Conservation (phyloP, 306 rosid species). For the Cyamopsis tetragonoloba region DNA sequence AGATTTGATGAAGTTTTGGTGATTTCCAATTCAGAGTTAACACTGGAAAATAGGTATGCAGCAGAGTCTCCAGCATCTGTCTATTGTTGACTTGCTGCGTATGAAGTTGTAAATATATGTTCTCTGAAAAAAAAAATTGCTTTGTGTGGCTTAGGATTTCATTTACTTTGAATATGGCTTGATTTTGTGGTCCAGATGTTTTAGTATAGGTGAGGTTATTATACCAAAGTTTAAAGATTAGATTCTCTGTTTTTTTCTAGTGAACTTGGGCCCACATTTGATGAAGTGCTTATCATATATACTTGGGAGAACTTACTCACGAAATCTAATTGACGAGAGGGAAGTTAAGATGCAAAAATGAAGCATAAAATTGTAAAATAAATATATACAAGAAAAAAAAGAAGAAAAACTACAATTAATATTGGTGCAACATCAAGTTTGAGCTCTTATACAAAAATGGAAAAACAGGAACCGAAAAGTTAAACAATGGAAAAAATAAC, state of each 20-base stretch:
- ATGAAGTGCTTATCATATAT: neutral
- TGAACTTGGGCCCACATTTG: neutral
- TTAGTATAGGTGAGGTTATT: neutral
- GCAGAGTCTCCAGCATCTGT: constrained; percentile 18
- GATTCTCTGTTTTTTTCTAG: neutral
- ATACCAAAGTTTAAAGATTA: constrained; percentile 14
- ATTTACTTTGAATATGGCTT: neutral
- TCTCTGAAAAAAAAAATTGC: neutral
- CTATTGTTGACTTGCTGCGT: constrained; percentile 6
- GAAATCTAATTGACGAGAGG: neutral
- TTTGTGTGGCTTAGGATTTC: neutral
- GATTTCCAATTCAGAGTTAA: neutral
- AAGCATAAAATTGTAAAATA: neutral
- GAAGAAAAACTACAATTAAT: neutral
- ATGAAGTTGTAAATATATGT: constrained; percentile 5
- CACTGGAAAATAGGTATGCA: constrained; percentile 20
- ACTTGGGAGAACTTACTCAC: neutral
- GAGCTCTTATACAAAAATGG: neutral
- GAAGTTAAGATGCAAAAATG: neutral
- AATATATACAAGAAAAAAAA: neutral
- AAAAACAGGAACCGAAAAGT: neutral
- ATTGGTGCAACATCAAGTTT: neutral
- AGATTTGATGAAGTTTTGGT: constrained; percentile 9
- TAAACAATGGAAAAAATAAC: neutral
- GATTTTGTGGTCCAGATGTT: neutral